Base-by-base conservation (phyloP, 192 early-diverging fungal genomes). In the Coemansia sp. region DNA sequence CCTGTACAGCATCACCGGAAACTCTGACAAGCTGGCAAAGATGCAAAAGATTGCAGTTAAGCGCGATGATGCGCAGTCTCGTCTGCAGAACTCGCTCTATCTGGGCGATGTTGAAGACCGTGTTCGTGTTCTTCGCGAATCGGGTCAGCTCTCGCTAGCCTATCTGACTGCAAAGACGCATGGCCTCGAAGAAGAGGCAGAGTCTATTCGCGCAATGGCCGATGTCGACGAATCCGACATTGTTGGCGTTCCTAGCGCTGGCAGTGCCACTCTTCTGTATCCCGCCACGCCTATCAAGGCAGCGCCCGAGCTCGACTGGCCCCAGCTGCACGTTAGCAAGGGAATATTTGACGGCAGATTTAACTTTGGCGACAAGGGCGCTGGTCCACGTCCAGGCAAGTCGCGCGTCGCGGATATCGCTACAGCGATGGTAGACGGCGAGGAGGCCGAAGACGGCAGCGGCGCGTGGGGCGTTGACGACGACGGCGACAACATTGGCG, bases 41-140 rank as follows among this genome's bases (percentile, higher is more conserved):
- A 97, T 98, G 96, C 85, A 94, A 60, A 94, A 94, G 81, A 97
- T 98, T 72, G 89, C 96, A 1, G 89, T 94, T 68, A 85, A 89
- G 48, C 86, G 93, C 31, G 88, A 89, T 31, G 92, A 97, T 71
- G 66, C 83, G 57, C 92, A 95, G 91, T 89, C 93, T 32, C 91
- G 94, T 30, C 94, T 94, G 77, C 96, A 99, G 67, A 94, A 96
- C 68, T 86, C 96, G 5, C 73, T 97, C 14, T 95, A 92, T 63
- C 76, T 97, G 16, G 96, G 95, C 42, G 92, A 98, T 71, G 86
- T 95, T 32, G 92, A 95, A 60, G 95, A 97, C 61, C 96, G 97
- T 38, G 74, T 98, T 38, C 83, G 85, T 14, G 68, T 95, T 22
- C 76, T 98, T 52, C 85, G 87, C 50, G 96, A 98, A 29, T 87